Percentiles rank a stretch among this genome's conserved stretches.
These are phyloP conservation scores for Glaciozyma antarctica DNA, from an alignment of 768 basidiomycete genomes.

Conservation along the genomic window DNA sequence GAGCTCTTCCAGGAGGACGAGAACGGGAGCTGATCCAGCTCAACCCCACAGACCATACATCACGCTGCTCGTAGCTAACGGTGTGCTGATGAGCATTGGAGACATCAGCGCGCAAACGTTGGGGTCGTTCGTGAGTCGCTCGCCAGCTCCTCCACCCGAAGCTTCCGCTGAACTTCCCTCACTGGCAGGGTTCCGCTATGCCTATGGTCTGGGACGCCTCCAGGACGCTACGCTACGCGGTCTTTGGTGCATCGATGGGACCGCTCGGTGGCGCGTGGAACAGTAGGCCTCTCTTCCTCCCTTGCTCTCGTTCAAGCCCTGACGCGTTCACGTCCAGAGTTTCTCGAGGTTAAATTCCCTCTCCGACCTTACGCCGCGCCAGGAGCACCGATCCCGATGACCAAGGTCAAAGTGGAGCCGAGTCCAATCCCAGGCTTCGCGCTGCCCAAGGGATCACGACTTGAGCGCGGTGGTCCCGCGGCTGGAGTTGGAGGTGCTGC, in stretches of 20 bases:
- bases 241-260: constrained; percentile 31
- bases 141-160: background rate
- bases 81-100: constrained; percentile 13
- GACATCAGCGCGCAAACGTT: constrained; percentile 19
- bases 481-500: background rate
- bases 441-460: constrained; percentile 10
- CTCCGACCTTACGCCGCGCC: constrained; percentile 9
- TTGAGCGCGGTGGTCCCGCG: constrained; percentile 18
- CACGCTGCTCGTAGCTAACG: constrained; percentile 22
- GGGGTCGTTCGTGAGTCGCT: background rate
- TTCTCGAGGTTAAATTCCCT: constrained; percentile 33
- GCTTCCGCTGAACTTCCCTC: background rate
- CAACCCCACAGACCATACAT: constrained; percentile 6
- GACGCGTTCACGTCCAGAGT: constrained; percentile 13
- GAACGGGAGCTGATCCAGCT: background rate
- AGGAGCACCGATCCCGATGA: background rate
- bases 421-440: constrained; percentile 26
- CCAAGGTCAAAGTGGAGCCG: constrained; percentile 19
- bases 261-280: constrained; percentile 31
- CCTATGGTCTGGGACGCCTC: constrained; percentile 3
- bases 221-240: constrained; percentile 16
- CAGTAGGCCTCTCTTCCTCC: constrained; percentile 10
- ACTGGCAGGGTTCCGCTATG: background rate
- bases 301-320: background rate
- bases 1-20: background rate